phyloP scores from a whole-genome alignment of 2,329 filamentous ascomycete genomes.

The Pochonia chlamydosporia region DNA sequence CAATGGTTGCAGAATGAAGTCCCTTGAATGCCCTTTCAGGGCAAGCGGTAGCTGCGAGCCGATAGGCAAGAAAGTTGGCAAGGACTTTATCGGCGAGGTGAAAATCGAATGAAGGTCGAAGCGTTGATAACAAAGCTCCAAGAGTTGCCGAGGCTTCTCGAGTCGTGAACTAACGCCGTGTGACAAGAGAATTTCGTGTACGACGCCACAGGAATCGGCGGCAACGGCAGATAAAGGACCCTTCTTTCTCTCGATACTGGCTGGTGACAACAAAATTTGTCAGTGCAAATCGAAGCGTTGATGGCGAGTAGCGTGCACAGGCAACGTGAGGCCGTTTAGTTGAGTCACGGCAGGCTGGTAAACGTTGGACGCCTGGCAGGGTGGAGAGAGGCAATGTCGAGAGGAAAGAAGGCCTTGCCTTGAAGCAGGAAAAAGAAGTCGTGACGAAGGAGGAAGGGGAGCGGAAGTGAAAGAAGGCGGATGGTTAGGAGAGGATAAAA shows the following conservation, averaged over 20 bases:
- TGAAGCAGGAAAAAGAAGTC: slow-evolving; percentile 11
- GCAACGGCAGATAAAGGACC: slow-evolving; percentile 7
- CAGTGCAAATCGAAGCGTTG: slow-evolving; percentile 12
- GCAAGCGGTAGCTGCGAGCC: neutral
- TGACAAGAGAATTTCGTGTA: neutral
- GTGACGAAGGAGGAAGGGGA: slow-evolving; percentile 11
- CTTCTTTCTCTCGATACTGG: slow-evolving; percentile 28
- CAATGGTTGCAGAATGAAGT: slow-evolving; percentile 11
- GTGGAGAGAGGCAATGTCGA: slow-evolving; percentile 26
- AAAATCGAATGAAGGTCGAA: neutral
- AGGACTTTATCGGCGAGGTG: too few species aligned
- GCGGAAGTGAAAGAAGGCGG: slow-evolving; percentile 21
- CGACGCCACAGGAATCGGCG: neutral
- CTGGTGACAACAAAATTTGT: slow-evolving; percentile 11
- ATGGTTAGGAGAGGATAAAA: slow-evolving; percentile 25
- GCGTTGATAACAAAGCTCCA: neutral
- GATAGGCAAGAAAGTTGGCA: neutral
- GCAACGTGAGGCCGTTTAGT: slow-evolving; percentile 13
- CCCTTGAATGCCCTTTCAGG: slow-evolving; percentile 7
- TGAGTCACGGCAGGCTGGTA: neutral
- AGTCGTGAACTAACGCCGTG: neutral
- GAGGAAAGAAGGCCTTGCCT: slow-evolving; percentile 29
- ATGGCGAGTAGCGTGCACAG: slow-evolving; percentile 14
- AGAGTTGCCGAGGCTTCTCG: neutral
- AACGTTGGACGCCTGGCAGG: slow-evolving; percentile 2